Percentiles rank a stretch among this genome's conserved stretches.
Conservation (phyloP, 306 rosid species). For the Glycine latifolia region DNA sequence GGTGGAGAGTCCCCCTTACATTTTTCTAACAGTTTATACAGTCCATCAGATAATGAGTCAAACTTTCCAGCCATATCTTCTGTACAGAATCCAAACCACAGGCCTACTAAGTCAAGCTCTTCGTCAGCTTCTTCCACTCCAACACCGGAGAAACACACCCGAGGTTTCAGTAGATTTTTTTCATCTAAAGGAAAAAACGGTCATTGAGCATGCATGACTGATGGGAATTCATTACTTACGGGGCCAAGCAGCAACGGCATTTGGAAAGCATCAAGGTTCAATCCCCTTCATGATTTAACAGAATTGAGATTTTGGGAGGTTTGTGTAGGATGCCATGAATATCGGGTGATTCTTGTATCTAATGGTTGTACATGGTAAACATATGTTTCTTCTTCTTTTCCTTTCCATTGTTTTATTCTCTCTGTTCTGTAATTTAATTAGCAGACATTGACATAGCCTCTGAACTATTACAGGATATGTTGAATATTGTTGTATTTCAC, state of each 20-base stretch:
- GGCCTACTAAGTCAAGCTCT: constrained; percentile 73
- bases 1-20: constrained; percentile 74
- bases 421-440: constrained; percentile 59
- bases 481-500: constrained; percentile 60
- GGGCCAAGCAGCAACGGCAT: not conserved
- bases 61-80: constrained; percentile 62
- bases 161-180: constrained; percentile 94
- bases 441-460: constrained; percentile 57
- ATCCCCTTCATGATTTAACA: constrained; percentile 40
- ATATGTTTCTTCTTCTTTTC: constrained; percentile 53
- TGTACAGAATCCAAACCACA: constrained; percentile 59
- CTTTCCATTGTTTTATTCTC: constrained; percentile 10
- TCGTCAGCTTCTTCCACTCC: constrained; percentile 78
- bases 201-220: constrained; percentile 57
- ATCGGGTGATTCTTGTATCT: constrained; percentile 65
- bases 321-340: constrained; percentile 51
- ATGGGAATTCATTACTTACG: too few relatives aligned
- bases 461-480: constrained; percentile 58
- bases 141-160: constrained; percentile 82
- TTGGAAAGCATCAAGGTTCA: constrained; percentile 36
- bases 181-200: constrained; percentile 82
- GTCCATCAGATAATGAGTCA: constrained; percentile 74
- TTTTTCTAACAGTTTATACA: constrained; percentile 55
- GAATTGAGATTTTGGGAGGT: constrained; percentile 38
- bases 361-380: constrained; percentile 85